These are phyloP conservation scores for Nelumbo lutea DNA, from an alignment of 164 flowering plant genomes.

Conservation along the genomic window DNA sequence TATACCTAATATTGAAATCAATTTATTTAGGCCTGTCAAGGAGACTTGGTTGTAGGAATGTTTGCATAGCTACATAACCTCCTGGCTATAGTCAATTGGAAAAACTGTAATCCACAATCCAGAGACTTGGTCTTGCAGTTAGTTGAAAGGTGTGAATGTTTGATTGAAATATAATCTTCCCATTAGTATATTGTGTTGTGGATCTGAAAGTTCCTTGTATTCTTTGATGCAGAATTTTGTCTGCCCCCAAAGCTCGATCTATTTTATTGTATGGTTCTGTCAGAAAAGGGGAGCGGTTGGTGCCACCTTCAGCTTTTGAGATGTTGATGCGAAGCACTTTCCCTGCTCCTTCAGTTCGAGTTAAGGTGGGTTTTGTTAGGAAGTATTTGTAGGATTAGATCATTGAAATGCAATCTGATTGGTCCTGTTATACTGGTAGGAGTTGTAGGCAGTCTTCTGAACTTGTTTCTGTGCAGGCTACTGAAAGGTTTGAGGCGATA, in stretches of 20 bases:
- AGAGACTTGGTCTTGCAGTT: slow-evolving; percentile 64
- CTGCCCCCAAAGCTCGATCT: slow-evolving; percentile 41
- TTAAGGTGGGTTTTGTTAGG: slow-evolving; percentile 36
- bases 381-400: neutral
- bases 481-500: slow-evolving; percentile 50
- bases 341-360: slow-evolving; percentile 38
- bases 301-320: slow-evolving; percentile 23
- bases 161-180: neutral
- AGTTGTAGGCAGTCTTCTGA: neutral
- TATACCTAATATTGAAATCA: neutral
- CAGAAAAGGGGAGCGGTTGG: slow-evolving; percentile 10
- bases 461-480: slow-evolving; percentile 31
- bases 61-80: slow-evolving; percentile 44
- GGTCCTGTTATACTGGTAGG: neutral
- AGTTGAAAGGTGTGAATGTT: slow-evolving; percentile 47
- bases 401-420: neutral
- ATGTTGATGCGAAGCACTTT: too few relatives aligned
- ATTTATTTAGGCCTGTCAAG: slow-evolving; percentile 45
- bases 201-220: too few relatives aligned
- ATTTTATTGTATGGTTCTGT: slow-evolving; percentile 50
- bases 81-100: slow-evolving; percentile 23
- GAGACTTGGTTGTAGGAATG: slow-evolving; percentile 57
- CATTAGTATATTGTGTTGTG: too few relatives aligned
- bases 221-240: slow-evolving; percentile 7
- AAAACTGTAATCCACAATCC: slow-evolving; percentile 44